These are phyloP conservation scores for Suillus subalutaceus DNA, from an alignment of 768 basidiomycete genomes.

Conservation along the genomic window DNA sequence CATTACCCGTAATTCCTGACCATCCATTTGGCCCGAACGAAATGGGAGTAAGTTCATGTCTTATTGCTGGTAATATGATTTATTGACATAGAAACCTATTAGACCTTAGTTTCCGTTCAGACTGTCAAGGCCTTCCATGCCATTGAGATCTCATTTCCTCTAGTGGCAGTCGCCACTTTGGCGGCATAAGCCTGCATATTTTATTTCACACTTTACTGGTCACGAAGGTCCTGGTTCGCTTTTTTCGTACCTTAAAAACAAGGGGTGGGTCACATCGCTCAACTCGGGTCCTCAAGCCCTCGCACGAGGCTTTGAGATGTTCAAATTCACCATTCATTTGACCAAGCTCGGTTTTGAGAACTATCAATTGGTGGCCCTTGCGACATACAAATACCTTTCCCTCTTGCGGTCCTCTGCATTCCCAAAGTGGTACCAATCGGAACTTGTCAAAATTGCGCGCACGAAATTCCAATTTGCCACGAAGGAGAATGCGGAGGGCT, in stretches of 20 bases:
- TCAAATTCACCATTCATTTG: conserved; percentile 80
- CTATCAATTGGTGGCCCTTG: conserved; percentile 68
- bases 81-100: conserved; percentile 22
- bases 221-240: conserved; percentile 94
- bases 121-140: conserved; percentile 88
- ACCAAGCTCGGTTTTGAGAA: conserved; percentile 88
- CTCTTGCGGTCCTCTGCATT: conserved; percentile 65
- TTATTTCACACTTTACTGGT: conserved; percentile 82
- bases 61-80: conserved; percentile 9
- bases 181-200: conserved; percentile 77
- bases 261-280: conserved; percentile 83
- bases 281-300: conserved; percentile 69
- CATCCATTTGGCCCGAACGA: conserved; percentile 77
- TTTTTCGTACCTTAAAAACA: conserved; percentile 85
- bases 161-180: conserved; percentile 74
- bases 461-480: conserved; percentile 88
- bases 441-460: conserved; percentile 68
- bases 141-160: conserved; percentile 79
- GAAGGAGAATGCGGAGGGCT: conserved; percentile 77
- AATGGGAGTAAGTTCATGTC: conserved; percentile 59
- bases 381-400: conserved; percentile 78
- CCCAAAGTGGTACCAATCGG: conserved; percentile 71
- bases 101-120: conserved; percentile 85
- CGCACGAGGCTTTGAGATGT: conserved; percentile 85
- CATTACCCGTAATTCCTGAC: conserved; percentile 65